A percentile compares a stretch with the other conserved stretches of the same genome.
Conservation (phyloP, 2,329 filamentous ascomycete species). For the Hysterium pulicare region DNA sequence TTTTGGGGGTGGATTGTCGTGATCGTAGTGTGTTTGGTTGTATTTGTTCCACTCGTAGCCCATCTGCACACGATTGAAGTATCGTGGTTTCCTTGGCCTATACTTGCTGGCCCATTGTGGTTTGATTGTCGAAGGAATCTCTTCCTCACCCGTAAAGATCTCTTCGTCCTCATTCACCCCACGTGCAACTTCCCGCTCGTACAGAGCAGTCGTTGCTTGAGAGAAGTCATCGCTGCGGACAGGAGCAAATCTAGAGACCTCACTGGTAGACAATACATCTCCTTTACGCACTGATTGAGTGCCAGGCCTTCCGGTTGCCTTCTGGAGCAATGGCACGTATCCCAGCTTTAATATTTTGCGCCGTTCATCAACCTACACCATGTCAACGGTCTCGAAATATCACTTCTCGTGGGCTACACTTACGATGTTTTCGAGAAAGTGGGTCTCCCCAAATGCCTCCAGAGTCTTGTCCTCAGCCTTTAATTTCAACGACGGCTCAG, state of each 20-base stretch:
- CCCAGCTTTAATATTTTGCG: conserved; percentile 62
- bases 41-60: conserved; percentile 99
- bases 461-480: conserved; percentile 61
- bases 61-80: conserved; percentile 98
- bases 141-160: conserved; percentile 87
- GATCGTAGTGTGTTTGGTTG: conserved; percentile 98
- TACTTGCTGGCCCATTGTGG: conserved; percentile 83
- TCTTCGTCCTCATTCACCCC: conserved; percentile 93
- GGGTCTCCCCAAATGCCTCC: conserved; percentile 55
- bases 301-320: conserved; percentile 25
- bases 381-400: too few species aligned
- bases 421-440: conserved; percentile 57
- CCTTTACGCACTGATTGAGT: conserved; percentile 29
- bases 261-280: conserved; percentile 47
- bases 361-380: conserved; percentile 53
- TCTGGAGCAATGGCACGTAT: conserved; percentile 61
- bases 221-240: conserved; percentile 75
- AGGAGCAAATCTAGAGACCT: conserved; percentile 66
- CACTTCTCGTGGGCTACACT: too few species aligned
- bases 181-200: conserved; percentile 87
- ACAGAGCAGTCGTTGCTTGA: conserved; percentile 80
- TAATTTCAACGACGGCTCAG: conserved; percentile 64
- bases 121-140: conserved; percentile 61
- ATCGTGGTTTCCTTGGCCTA: conserved; percentile 84
- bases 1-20: conserved; percentile 95